phyloP scores from a whole-genome alignment of 768 basidiomycete species.

The Boletellus emodensis region DNA sequence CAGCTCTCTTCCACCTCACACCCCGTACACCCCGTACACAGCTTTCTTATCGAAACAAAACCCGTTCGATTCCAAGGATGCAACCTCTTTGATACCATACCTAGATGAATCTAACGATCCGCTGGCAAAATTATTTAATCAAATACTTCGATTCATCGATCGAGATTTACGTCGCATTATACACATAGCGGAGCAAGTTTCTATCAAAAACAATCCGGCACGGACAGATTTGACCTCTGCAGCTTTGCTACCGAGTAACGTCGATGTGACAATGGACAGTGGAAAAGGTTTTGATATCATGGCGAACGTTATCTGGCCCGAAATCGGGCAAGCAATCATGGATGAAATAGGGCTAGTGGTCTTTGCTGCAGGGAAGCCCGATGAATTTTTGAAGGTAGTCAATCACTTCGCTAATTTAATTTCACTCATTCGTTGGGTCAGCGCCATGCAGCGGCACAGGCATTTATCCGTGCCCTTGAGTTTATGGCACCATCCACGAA shows the following conservation, averaged over 20 bases:
- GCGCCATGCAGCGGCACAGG: conserved; percentile 83
- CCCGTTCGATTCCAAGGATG: conserved; percentile 33
- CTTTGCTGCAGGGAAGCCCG: conserved; percentile 89
- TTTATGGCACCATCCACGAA: conserved; percentile 71
- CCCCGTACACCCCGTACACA: conserved; percentile 52
- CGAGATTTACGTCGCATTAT: conserved; percentile 71
- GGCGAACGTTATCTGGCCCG: conserved; percentile 86
- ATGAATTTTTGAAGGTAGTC: conserved; percentile 81
- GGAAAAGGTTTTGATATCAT: conserved; percentile 71
- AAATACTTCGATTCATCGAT: conserved; percentile 75
- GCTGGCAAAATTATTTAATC: conserved; percentile 75
- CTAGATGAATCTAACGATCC: conserved; percentile 66
- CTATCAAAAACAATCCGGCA: conserved; percentile 42
- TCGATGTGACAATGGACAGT: conserved; percentile 5
- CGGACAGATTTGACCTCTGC: conserved; percentile 8
- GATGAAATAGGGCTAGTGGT: conserved; percentile 78
- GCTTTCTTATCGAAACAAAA: conserved; percentile 42
- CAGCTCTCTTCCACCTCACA: conserved; percentile 45
- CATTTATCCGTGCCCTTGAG: conserved; percentile 80
- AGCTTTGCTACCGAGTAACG: neutral
- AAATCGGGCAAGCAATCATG: conserved; percentile 75
- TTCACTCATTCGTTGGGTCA: conserved; percentile 28
- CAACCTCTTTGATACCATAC: conserved; percentile 41
- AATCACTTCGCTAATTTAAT: neutral
- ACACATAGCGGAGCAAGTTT: conserved; percentile 68